phyloP scores from a whole-genome alignment of 2,329 filamentous ascomycete genomes.

The Apiospora phragmitis region DNA sequence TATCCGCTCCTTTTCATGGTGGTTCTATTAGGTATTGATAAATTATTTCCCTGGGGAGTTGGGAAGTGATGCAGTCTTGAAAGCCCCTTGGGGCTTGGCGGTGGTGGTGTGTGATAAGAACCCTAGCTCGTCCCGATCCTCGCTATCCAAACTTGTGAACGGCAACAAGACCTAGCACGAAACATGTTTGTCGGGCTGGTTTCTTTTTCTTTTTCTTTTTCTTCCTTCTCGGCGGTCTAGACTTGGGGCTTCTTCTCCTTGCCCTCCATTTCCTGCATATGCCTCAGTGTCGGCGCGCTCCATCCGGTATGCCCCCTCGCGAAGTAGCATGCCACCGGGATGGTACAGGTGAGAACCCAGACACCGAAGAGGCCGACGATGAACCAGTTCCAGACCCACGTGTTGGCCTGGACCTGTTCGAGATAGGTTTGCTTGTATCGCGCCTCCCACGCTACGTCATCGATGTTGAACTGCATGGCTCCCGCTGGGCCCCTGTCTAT shows the following conservation, averaged over 20 bases:
- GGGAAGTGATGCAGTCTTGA: background rate
- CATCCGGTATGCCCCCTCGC: background rate
- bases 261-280: background rate
- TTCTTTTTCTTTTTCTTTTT: too few relatives aligned
- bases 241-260: background rate
- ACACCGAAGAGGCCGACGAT: background rate
- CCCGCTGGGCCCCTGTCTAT: too few relatives aligned
- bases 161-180: too few relatives aligned
- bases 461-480: background rate
- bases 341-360: background rate
- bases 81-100: background rate
- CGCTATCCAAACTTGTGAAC: too few relatives aligned
- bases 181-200: too few relatives aligned
- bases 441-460: background rate
- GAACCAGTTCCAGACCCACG: background rate
- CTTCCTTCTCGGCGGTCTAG: too few relatives aligned
- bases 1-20: background rate
- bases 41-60: background rate
- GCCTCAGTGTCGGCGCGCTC: background rate
- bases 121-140: too few relatives aligned
- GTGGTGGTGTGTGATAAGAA: background rate
- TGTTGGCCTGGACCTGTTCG: background rate
- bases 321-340: background rate
- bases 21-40: background rate
- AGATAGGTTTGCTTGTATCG: background rate